A percentile compares a stretch with the other conserved stretches of the same genome.
These are phyloP conservation scores for Porogramme epimiltina DNA, from an alignment of 1,284 basidiomycete genomes.

Conservation along the genomic window DNA sequence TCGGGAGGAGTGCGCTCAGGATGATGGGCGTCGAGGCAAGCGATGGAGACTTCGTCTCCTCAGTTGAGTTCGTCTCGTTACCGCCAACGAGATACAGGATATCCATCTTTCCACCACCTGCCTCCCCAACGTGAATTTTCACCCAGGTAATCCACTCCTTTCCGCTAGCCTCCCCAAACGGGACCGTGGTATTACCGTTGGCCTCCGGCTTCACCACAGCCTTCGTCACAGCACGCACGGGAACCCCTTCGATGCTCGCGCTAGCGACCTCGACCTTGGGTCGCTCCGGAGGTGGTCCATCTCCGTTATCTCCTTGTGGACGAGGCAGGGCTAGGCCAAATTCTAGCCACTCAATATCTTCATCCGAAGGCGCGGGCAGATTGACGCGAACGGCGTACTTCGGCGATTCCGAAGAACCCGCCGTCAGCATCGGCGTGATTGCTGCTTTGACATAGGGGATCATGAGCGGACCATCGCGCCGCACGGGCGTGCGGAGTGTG, in stretches of 20 bases:
- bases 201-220: conserved; percentile 39
- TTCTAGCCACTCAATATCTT: conserved; percentile 70
- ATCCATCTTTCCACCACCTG: conserved; percentile 52
- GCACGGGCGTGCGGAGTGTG: conserved; percentile 35
- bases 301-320: not conserved
- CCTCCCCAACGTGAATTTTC: conserved; percentile 54
- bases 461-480: conserved; percentile 57
- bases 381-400: conserved; percentile 61
- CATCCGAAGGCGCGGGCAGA: conserved; percentile 56
- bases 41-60: conserved; percentile 5
- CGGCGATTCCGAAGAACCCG: conserved; percentile 31
- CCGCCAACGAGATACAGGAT: conserved; percentile 63
- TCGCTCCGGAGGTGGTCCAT: conserved; percentile 24
- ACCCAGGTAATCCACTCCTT: conserved; percentile 69
- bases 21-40: conserved; percentile 13
- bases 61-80: conserved; percentile 19
- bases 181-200: conserved; percentile 37
- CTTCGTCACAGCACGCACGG: conserved; percentile 58
- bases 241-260: conserved; percentile 64
- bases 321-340: conserved; percentile 63
- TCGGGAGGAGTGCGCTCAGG: conserved; percentile 61
- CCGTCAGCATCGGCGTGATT: conserved; percentile 51
- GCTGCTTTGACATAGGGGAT: conserved; percentile 59
- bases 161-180: conserved; percentile 51
- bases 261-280: conserved; percentile 56